Conservation (phyloP, 345 rosid genomes). For the Raphanus raphanistrum region DNA sequence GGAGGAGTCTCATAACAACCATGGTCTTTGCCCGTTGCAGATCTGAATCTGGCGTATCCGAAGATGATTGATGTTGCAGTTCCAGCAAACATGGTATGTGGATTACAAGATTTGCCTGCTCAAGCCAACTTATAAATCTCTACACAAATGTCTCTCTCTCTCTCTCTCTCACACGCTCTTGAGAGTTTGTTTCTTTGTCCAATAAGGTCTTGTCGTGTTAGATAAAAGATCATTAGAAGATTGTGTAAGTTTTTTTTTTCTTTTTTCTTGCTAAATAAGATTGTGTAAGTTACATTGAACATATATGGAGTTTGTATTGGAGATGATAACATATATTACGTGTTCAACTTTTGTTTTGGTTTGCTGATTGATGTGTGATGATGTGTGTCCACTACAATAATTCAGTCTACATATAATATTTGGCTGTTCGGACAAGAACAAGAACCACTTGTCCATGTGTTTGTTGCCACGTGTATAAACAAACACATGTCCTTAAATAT, state of each 20-base stretch:
- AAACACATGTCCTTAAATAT: background rate
- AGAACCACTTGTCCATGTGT: conserved; percentile 10
- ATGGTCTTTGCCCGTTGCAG: conserved; percentile 36
- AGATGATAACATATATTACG: conserved; percentile 11
- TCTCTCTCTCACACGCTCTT: background rate
- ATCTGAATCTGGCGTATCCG: conserved; percentile 80
- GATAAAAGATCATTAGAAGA: background rate
- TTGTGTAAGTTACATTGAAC: conserved; percentile 1
- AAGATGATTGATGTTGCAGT: conserved; percentile 88
- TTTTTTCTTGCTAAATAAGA: background rate
- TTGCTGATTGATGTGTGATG: conserved; percentile 14
- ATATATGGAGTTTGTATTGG: background rate
- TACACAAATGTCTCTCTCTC: background rate
- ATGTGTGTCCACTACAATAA: conserved; percentile 18
- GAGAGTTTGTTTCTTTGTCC: background rate
- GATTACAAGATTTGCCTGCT: conserved; percentile 63
- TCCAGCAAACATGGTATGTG: conserved; percentile 85
- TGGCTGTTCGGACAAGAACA: background rate
- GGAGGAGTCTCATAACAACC: background rate
- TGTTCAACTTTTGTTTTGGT: conserved; percentile 33
- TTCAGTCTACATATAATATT: background rate
- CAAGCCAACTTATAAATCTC: conserved; percentile 11
- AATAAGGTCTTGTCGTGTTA: conserved; percentile 3
- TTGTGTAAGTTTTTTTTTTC: background rate
- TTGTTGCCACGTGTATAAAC: background rate